Conservation (phyloP, 2,329 filamentous ascomycete genomes). For the Epichloe baconii region DNA sequence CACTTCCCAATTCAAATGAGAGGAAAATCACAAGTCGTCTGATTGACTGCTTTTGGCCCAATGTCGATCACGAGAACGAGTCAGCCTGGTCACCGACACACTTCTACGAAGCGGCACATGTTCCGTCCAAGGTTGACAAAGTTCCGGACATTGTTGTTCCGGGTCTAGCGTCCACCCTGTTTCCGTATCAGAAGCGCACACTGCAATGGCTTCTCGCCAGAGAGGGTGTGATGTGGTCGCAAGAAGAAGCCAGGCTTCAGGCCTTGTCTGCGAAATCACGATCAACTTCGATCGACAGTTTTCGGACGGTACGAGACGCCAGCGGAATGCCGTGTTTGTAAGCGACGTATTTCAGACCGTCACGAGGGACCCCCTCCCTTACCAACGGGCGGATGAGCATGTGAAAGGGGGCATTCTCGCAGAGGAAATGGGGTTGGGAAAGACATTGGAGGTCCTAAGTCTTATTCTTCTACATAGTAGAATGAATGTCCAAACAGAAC, state of each 20-base stretch:
- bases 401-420: conserved; percentile 53
- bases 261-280: conserved; percentile 5
- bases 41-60: conserved; percentile 23
- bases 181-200: conserved; percentile 59
- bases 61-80: background rate
- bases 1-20: conserved; percentile 17
- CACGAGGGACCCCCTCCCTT: conserved; percentile 33
- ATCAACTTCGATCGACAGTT: conserved; percentile 12
- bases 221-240: conserved; percentile 45
- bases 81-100: conserved; percentile 32
- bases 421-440: conserved; percentile 76
- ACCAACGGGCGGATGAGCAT: conserved; percentile 26
- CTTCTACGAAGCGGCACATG: conserved; percentile 59
- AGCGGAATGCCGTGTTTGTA: conserved; percentile 31
- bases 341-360: conserved; percentile 52
- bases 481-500: background rate
- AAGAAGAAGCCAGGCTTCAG: conserved; percentile 9
- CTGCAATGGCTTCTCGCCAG: conserved; percentile 56
- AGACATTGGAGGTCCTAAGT: conserved; percentile 63
- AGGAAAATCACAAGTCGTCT: conserved; percentile 21
- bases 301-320: conserved; percentile 21
- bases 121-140: conserved; percentile 36
- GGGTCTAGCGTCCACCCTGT: conserved; percentile 39
- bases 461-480: conserved; percentile 50
- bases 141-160: conserved; percentile 28